A percentile compares a stretch with the other conserved stretches of the same genome.
phyloP scores from a whole-genome alignment of 164 flowering plant species.

The Warburgia ugandensis region DNA sequence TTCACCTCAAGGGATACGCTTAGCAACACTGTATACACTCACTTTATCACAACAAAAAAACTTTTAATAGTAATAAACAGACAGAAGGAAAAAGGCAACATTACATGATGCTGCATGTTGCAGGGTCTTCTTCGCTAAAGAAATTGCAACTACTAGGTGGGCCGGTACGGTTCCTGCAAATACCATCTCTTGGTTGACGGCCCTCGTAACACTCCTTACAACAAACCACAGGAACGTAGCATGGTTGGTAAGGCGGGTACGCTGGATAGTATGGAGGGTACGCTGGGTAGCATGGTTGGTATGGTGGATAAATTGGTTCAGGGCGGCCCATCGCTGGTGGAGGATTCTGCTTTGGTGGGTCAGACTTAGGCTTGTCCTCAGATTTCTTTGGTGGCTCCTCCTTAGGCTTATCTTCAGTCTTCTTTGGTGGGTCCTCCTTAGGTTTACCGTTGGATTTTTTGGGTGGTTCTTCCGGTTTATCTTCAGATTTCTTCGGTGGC shows the following conservation, averaged over 20 bases:
- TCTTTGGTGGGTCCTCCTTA: not conserved
- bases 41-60: no score
- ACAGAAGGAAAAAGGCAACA: no score
- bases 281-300: not conserved
- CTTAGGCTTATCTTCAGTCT: not conserved
- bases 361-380: not conserved
- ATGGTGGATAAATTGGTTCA: not conserved
- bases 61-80: no score
- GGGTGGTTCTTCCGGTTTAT: not conserved
- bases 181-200: not conserved
- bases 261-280: not conserved
- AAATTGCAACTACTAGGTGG: not conserved
- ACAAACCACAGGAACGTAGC: no score
- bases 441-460: not conserved
- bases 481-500: not conserved
- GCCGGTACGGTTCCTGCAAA: not conserved
- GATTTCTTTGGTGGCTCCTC: not conserved
- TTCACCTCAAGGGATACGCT: no score
- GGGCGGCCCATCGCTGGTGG: not conserved
- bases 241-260: not conserved
- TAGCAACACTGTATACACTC: no score
- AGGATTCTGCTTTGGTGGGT: constrained; percentile 1
- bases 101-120: constrained; percentile 7
- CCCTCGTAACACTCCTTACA: not conserved
- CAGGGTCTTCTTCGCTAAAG: constrained; percentile 14